Evolutionary conservation across 495 filamentous ascomycete species (phyloP), one percentile per base, ranked within the genome.

Genomic region (Aspergillus biplanus): DNA sequence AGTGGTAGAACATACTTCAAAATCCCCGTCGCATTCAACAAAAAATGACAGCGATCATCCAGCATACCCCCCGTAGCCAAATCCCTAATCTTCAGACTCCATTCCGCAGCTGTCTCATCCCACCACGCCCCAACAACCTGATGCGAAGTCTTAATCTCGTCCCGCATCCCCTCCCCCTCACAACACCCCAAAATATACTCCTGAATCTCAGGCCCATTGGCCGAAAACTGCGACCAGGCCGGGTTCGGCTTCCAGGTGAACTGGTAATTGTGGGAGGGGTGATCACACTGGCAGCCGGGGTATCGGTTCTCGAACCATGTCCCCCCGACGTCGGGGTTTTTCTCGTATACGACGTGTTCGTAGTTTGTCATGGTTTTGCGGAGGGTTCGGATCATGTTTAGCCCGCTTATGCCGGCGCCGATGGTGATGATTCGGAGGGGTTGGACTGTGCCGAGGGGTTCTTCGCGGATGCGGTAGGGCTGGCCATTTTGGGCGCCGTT

Each of bases 281-380:
- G 60, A 58, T 75, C 73, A 56, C 80, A 83, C 6, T 75, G 77
- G 13, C 84, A 81, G 37, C 86, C 86, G 0, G 85, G 83, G 71
- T 90, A 89, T 55, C 75, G 74, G 56, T 89, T 88, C 71, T 87
- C 86, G 48, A 80, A 84, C 86, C 87, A 90, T 0, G 80, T 82
- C 0, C 80, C 80, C 0, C 74, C 78, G 33, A 82, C 67, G 46
- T 78, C 74, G 32, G 61, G 35, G 59, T 81, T 82, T 70, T 81
- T 82, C 63, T 82, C 80, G 60, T 81, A 82, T 39, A 74, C 69
- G 6, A 65, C 62, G 34, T 79, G 69, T 0, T 73, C 68, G n/a
- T 80, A 18, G 57, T 80, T 69, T 27, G 71, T 48, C 59, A 76
- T 63, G 59, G 72, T 54, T 46, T 70, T 69, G 42, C 78, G 72